Percentiles rank a stretch among this genome's conserved stretches.
phyloP scores from a whole-genome alignment of 140 eudicot genomes.

The Erigeron philadelphicus region DNA sequence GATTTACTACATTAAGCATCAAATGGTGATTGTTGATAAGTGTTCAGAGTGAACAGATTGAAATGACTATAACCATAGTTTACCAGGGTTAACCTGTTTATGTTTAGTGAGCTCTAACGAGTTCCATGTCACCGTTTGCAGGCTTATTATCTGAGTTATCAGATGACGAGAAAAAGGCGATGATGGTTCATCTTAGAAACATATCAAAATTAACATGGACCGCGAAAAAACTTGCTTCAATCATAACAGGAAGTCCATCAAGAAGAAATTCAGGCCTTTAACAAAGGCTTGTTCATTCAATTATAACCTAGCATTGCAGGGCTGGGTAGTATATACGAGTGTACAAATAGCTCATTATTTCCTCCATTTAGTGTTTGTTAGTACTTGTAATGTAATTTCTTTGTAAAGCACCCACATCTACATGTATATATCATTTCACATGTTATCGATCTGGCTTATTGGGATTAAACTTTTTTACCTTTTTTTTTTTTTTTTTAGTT shows the following conservation, averaged over 20 bases:
- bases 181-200: slow-evolving; percentile 34
- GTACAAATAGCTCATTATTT: slow-evolving; percentile 26
- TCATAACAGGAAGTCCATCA: slow-evolving; percentile 35
- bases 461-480: no score
- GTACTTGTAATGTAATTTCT: not conserved
- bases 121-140: slow-evolving; percentile 20
- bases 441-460: no score
- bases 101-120: not conserved
- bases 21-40: no score
- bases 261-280: slow-evolving; percentile 16
- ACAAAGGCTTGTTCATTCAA: slow-evolving; percentile 3
- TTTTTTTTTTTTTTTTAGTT: no score
- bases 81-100: no score
- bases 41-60: no score
- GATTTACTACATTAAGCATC: no score
- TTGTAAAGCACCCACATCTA: slow-evolving; percentile 26
- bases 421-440: not conserved
- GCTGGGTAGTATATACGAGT: slow-evolving; percentile 24
- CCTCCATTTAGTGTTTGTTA: slow-evolving; percentile 22
- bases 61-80: no score
- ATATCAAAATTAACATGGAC: slow-evolving; percentile 75
- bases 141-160: slow-evolving; percentile 32
- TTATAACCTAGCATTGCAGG: not conserved
- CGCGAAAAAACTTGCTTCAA: slow-evolving; percentile 44
- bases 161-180: slow-evolving; percentile 27